Evolutionary conservation across 1,284 basidiomycete genomes (phyloP), one percentile per base, ranked within the genome.

Genomic region (Tylopilus sp.): DNA sequence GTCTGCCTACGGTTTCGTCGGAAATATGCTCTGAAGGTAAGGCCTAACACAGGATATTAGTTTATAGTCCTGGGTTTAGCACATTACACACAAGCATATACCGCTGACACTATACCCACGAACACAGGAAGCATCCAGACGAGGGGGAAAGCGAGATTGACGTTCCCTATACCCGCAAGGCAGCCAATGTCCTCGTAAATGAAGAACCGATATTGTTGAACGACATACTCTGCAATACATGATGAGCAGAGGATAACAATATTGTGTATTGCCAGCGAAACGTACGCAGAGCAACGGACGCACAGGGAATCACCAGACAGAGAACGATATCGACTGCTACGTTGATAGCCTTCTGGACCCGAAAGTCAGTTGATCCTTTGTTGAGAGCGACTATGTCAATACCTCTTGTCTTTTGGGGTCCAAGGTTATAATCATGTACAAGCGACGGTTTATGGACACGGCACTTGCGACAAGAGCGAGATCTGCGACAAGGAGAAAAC

Each of bases 371-470:
- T 17, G 8, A 14, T 4, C 8, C 10, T 3, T 28, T 22, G 10
- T 32, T 22, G 40, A 44, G n/a, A 45, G 17, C 2, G 39, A n/a
- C 8, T 20, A 8, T 32, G 14, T 22, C 19, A 52, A 9, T 58
- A 74, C 77, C 54, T 56, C 29, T 43, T 60, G 59, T 71, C 7
- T 70, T 58, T 43, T 74, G 59, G 51, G 47, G 14, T 60, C 61
- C 35, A 67, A 35, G 2, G 63, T 54, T 11, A 77, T 71, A 37
- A 82, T 76, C 37, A 66, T 59, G 39, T 76, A 76, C 24, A 82
- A 62, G 5, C 76, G 71, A 5, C 76, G 74, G 46, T 75, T 76
- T 57, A 81, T 78, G 49, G 75, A 76, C 0, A 81, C 61, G 22
- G 72, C 73, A 0, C 76, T 58, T 3, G 72, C 72, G 15, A 73